Evolutionary conservation across 2,329 filamentous ascomycete species (phyloP).

Genomic region (Fusarium falciforme): DNA sequence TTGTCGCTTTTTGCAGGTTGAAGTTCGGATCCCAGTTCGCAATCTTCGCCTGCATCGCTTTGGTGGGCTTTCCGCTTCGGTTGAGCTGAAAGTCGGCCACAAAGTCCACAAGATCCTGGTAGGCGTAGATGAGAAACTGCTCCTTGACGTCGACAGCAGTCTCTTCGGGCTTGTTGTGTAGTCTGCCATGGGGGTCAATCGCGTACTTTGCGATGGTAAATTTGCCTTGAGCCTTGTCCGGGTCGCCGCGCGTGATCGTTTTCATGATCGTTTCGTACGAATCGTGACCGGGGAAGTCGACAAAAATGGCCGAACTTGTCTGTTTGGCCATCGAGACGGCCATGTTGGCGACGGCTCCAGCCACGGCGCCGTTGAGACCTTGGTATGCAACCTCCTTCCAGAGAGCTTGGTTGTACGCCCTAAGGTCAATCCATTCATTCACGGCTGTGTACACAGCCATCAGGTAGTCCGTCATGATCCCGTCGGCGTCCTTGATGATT

Average conservation of each 20-base stretch:
- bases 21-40: conserved; percentile 55
- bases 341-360: conserved; percentile 54
- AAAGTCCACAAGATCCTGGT: conserved; percentile 57
- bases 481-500: conserved; percentile 54
- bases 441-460: conserved; percentile 56
- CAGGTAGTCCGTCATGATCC: conserved; percentile 54
- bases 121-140: conserved; percentile 56
- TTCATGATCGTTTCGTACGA: conserved; percentile 56
- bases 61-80: conserved; percentile 59
- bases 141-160: conserved; percentile 54
- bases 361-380: conserved; percentile 58
- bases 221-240: conserved; percentile 41
- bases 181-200: neutral
- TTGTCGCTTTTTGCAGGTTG: conserved; percentile 51
- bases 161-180: conserved; percentile 1
- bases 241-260: conserved; percentile 53
- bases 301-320: conserved; percentile 52
- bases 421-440: conserved; percentile 52
- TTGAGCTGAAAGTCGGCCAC: conserved; percentile 58
- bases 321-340: conserved; percentile 56
- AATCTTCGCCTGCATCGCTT: conserved; percentile 53
- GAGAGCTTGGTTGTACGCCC: conserved; percentile 52
- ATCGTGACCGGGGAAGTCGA: conserved; percentile 59
- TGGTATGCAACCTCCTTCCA: conserved; percentile 60
- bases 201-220: conserved; percentile 1